Evolutionary conservation across 441 rosid genomes (phyloP).

Genomic region (Hypseocharis bilobata): DNA sequence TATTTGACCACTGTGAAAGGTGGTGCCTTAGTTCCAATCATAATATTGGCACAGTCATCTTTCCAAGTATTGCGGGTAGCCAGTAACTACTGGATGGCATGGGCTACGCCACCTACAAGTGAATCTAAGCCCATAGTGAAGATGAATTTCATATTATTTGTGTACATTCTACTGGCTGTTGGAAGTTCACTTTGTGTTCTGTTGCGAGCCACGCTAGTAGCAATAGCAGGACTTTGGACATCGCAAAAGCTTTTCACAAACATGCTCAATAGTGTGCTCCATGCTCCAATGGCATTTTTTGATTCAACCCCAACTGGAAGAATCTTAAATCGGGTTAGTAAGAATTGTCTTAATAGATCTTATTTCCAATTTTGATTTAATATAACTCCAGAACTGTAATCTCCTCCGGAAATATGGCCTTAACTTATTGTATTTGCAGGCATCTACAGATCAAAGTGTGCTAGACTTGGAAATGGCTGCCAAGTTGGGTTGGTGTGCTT

Average conservation of each 20-base stretch:
- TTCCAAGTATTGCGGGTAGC: conserved; percentile 79
- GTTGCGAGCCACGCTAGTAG: conserved; percentile 56
- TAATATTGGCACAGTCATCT: conserved; percentile 72
- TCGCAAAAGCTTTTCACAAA: conserved; percentile 71
- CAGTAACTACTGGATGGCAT: conserved; percentile 97
- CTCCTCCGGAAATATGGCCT: no score
- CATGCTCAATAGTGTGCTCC: conserved; percentile 66
- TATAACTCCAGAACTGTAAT: no score
- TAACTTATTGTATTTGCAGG: conserved; percentile 36
- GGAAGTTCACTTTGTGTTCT: conserved; percentile 70
- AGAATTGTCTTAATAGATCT: background rate
- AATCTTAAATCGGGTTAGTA: conserved; percentile 80
- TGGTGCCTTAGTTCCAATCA: conserved; percentile 68
- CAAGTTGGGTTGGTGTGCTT: conserved; percentile 83
- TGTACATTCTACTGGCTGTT: conserved; percentile 58
- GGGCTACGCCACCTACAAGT: conserved; percentile 69
- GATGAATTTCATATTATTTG: conserved; percentile 57
- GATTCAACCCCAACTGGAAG: conserved; percentile 96
- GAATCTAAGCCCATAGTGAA: conserved; percentile 40
- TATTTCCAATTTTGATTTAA: background rate
- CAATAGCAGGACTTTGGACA: conserved; percentile 63
- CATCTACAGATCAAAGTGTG: conserved; percentile 87
- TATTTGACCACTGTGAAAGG: conserved; percentile 67
- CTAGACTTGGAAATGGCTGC: conserved; percentile 75
- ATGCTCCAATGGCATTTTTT: conserved; percentile 90